Evolutionary conservation across 768 basidiomycete species (phyloP).

Genomic region (Agaricus blazei): DNA sequence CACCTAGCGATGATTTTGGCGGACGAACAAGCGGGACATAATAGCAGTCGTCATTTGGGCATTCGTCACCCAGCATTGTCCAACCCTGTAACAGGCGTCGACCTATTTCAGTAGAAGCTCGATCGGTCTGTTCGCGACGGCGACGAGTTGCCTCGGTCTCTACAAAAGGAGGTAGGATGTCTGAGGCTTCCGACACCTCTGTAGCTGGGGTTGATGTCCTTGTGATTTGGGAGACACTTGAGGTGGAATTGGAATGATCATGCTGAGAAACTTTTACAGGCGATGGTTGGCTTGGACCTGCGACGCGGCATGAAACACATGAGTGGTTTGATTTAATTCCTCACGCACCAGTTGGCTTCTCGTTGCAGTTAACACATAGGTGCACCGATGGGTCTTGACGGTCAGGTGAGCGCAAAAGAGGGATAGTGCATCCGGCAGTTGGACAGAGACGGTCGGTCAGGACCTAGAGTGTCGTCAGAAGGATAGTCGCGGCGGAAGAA

Average conservation of each 20-base stretch:
- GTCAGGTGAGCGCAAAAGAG: slow-evolving; percentile 68
- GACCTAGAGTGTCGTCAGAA: slow-evolving; percentile 30
- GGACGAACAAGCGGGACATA: slow-evolving; percentile 83
- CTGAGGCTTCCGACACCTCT: slow-evolving; percentile 56
- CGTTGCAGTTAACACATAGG: slow-evolving; percentile 65
- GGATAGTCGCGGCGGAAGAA: neutral
- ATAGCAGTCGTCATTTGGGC: slow-evolving; percentile 62
- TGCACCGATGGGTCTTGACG: slow-evolving; percentile 36
- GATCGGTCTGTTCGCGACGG: slow-evolving; percentile 77
- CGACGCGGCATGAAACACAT: neutral
- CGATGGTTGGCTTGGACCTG: slow-evolving; percentile 3
- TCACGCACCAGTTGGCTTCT: slow-evolving; percentile 26
- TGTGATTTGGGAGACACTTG: slow-evolving; percentile 49
- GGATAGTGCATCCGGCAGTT: slow-evolving; percentile 52
- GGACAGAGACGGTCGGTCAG: slow-evolving; percentile 65
- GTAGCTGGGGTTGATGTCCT: slow-evolving; percentile 76
- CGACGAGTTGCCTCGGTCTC: slow-evolving; percentile 63
- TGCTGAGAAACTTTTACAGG: slow-evolving; percentile 8
- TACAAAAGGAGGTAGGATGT: slow-evolving; percentile 35
- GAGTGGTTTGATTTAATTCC: neutral
- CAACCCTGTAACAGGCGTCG: slow-evolving; percentile 74
- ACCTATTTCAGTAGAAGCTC: slow-evolving; percentile 75
- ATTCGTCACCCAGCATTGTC: slow-evolving; percentile 90
- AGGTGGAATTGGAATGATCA: slow-evolving; percentile 32
- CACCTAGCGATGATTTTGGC: slow-evolving; percentile 55